phyloP scores from a whole-genome alignment of 1,284 basidiomycete genomes.

The Pseudozyma pruni region DNA sequence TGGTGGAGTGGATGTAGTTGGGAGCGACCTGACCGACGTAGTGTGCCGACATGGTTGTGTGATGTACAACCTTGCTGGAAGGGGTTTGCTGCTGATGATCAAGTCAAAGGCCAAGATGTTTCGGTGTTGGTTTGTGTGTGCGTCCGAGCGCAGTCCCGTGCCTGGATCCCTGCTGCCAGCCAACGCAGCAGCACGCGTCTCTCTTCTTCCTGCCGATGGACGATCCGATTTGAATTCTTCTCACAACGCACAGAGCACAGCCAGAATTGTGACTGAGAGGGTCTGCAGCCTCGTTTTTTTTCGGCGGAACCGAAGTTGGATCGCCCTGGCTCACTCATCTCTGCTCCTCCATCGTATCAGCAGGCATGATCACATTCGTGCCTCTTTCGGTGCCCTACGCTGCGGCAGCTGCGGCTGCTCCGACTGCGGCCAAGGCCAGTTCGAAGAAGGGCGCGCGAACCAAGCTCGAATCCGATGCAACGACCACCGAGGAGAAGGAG shows the following conservation, averaged over 20 bases:
- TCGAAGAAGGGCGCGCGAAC: slow-evolving; percentile 27
- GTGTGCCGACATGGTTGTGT: slow-evolving; percentile 39
- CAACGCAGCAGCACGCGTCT: neutral
- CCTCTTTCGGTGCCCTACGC: slow-evolving; percentile 58
- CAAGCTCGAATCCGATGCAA: slow-evolving; percentile 31
- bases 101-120: neutral
- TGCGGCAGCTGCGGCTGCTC: slow-evolving; percentile 4
- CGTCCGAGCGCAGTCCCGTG: slow-evolving; percentile 3
- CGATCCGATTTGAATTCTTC: slow-evolving; percentile 3
- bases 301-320: slow-evolving; percentile 5
- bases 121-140: no score
- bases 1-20: slow-evolving; percentile 49
- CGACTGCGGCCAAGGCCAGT: slow-evolving; percentile 2
- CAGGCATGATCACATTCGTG: slow-evolving; percentile 56
- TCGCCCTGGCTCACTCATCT: neutral
- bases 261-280: neutral
- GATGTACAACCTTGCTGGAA: no score
- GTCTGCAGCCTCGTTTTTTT: slow-evolving; percentile 5
- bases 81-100: slow-evolving; percentile 4
- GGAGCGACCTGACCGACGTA: slow-evolving; percentile 56
- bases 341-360: no score
- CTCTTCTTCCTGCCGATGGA: slow-evolving; percentile 6
- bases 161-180: no score
- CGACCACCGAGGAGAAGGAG: slow-evolving; percentile 30
- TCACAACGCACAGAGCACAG: slow-evolving; percentile 12